Base-by-base conservation (phyloP, 148 eudicot species). In the Bassia scoparia region DNA sequence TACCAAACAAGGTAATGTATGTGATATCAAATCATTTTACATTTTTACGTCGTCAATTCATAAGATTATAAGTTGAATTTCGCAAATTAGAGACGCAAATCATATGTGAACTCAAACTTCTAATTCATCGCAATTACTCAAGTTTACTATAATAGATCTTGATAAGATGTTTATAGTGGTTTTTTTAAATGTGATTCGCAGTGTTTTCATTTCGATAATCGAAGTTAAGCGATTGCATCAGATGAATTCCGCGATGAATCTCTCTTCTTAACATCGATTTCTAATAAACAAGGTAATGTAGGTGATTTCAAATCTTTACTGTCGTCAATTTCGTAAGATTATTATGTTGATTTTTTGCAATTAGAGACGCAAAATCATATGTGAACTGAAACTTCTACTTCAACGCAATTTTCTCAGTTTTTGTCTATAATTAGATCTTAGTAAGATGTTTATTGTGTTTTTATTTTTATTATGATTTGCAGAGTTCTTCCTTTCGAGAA, bases 121-220 rank as follows among this genome's bases (percentile, higher is more conserved):
- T 41, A 74, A 53, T 69, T 61, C 59, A 72, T 46, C 38, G 53
- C 60, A 55, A n/a, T 63, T 62, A n/a, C 50, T 35, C 76, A 20
- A 43, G 18, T 33, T 43, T 4, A 31, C 64, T 52, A 2, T 34
- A 48, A 7, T 31, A 70, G 69, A 15, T 35, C 4, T 10, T 6
- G 26, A 23, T 62, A 27, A 16, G 20, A 7, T 20, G 12, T 31
- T 9, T 24, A 5, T 27, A 21, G 38, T 10, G 64, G 17, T 1
- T n/a, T 61, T 4, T 23, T 34, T 69, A 7, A n/a, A n/a, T n/a
- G 30, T 8, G 21, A 29, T 33, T 31, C 18, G 18, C 38, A 12
- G 33, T 29, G 1, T 60, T 60, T 6, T 15, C 2, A n/a, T 20
- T 9, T 35, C 18, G 21, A 23, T 26, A 29, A 20, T 29, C 14